phyloP scores from a whole-genome alignment of 805 yeast genomes.

The Peterozyma toletana region DNA sequence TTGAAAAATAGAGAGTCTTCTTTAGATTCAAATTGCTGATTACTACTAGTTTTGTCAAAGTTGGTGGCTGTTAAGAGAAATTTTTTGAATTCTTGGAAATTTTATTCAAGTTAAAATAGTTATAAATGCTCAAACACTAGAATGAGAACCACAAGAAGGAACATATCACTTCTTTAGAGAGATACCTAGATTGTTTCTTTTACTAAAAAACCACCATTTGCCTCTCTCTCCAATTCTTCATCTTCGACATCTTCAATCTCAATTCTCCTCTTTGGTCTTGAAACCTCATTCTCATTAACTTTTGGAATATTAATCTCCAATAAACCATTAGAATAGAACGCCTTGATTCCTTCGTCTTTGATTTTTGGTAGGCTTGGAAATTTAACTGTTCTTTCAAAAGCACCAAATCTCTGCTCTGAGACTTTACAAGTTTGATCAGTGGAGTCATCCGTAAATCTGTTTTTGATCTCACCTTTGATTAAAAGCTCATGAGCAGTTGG shows the following conservation, averaged over 20 bases:
- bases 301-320: constrained; percentile 48
- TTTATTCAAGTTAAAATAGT: too few species aligned
- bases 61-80: too few species aligned
- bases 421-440: constrained; percentile 32
- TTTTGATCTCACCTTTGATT: constrained; percentile 41
- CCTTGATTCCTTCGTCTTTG: constrained; percentile 45
- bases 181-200: too few species aligned
- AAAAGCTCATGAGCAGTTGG: constrained; percentile 48
- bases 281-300: constrained; percentile 23
- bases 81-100: too few species aligned
- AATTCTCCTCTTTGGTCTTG: constrained; percentile 35
- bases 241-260: constrained; percentile 42
- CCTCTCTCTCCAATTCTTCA: constrained; percentile 28
- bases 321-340: constrained; percentile 46
- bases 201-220: constrained; percentile 3
- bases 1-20: too few species aligned
- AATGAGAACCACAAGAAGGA: too few species aligned
- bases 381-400: constrained; percentile 48
- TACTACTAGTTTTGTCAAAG: too few species aligned
- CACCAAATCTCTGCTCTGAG: constrained; percentile 49
- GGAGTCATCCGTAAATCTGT: constrained; percentile 17
- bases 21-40: too few species aligned
- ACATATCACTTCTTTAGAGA: too few species aligned
- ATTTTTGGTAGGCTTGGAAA: constrained; percentile 48
- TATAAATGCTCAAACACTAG: too few species aligned